Evolutionary conservation across 495 filamentous ascomycete genomes (phyloP).

Genomic region (Hypoxylon trugodes): DNA sequence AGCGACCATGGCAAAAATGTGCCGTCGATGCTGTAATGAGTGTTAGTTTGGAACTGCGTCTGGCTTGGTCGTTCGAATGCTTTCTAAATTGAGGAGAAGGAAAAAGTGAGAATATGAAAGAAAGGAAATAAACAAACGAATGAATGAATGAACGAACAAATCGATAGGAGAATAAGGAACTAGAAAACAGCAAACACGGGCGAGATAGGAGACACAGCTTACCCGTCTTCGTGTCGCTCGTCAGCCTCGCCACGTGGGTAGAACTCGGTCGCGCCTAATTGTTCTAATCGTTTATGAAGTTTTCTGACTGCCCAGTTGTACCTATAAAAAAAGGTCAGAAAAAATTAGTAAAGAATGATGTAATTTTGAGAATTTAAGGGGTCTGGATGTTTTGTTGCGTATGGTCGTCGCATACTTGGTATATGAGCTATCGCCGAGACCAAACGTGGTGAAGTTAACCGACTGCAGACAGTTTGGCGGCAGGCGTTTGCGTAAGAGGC

Average conservation of each 20-base stretch:
- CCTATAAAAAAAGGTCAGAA: constrained; percentile 51
- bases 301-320: constrained; percentile 95
- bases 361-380: constrained; percentile 3
- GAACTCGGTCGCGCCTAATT: constrained; percentile 83
- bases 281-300: constrained; percentile 81
- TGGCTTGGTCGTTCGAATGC: neutral
- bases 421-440: constrained; percentile 94
- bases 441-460: constrained; percentile 83
- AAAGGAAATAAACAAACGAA: neutral
- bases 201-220: constrained; percentile 38
- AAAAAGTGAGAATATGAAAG: constrained; percentile 8
- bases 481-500: constrained; percentile 79
- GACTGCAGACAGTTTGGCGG: constrained; percentile 70
- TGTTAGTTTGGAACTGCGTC: constrained; percentile 9
- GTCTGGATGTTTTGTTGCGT: no score
- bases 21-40: constrained; percentile 68
- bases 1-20: constrained; percentile 81
- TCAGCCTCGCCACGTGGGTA: constrained; percentile 85
- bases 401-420: constrained; percentile 73
- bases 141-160: no score
- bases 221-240: constrained; percentile 94
- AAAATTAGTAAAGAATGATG: constrained; percentile 8
- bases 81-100: neutral
- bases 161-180: neutral
- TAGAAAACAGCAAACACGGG: neutral